A percentile compares a stretch with the other conserved stretches of the same genome.
Conservation (phyloP, 352 stramenopile species). For the Pythium biforme region DNA sequence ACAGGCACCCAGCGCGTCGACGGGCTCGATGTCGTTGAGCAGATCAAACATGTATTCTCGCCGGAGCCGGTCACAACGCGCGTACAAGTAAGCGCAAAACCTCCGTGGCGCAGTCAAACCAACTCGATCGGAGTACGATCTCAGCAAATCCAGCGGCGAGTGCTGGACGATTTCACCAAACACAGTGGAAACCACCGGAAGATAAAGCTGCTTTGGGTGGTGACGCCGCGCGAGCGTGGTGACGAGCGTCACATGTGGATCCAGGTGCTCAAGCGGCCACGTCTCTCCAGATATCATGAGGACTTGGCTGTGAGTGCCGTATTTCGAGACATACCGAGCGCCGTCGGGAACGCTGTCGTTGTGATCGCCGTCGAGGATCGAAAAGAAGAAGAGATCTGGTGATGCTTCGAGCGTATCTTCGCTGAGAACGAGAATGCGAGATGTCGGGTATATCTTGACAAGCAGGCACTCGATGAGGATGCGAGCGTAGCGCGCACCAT, state of each 20-base stretch:
- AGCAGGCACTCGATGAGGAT: slow-evolving; percentile 38
- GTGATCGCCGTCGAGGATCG: slow-evolving; percentile 16
- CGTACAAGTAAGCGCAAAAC: slow-evolving; percentile 60
- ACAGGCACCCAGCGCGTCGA: slow-evolving; percentile 52
- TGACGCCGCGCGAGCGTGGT: not conserved
- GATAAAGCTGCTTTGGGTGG: slow-evolving; percentile 8
- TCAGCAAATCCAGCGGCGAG: slow-evolving; percentile 20
- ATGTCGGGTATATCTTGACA: slow-evolving; percentile 21
- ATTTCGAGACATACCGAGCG: not conserved
- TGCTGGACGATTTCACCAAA: slow-evolving; percentile 39
- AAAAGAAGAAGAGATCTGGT: slow-evolving; percentile 42
- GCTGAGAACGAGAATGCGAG: slow-evolving; percentile 26
- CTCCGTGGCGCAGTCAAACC: not conserved
- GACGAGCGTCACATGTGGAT: not conserved
- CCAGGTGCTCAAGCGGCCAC: not conserved
- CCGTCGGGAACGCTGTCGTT: not conserved
- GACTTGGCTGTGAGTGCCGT: not conserved
- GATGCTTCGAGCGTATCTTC: slow-evolving; percentile 2
- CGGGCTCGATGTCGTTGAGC: slow-evolving; percentile 37
- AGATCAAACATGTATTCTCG: slow-evolving; percentile 59
- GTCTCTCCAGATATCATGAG: slow-evolving; percentile 11
- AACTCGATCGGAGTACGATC: not conserved
- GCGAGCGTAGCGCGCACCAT: not conserved
- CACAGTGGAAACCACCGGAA: slow-evolving; percentile 32
- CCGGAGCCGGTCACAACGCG: slow-evolving; percentile 37